These are phyloP conservation scores for Pterocarpus santalinus DNA, from an alignment of 306 rosid genomes.

Conservation along the genomic window DNA sequence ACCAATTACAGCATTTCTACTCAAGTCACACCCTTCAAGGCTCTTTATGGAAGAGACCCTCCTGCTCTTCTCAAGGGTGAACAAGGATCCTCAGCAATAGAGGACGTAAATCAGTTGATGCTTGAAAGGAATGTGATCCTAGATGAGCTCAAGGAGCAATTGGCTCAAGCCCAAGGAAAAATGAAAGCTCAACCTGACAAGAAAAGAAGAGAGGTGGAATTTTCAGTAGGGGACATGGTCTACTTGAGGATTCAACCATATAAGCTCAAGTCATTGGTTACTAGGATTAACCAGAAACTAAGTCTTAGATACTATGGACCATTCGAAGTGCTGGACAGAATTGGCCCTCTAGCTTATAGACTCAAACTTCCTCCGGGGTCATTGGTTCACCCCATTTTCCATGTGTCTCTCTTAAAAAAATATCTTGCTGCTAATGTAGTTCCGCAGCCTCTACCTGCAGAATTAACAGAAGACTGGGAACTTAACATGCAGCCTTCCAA, in stretches of 20 bases:
- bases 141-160: no score
- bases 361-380: background rate
- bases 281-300: background rate
- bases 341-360: background rate
- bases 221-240: background rate
- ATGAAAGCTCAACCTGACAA: no score
- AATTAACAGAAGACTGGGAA: background rate
- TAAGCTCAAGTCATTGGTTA: background rate
- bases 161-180: no score
- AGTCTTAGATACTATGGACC: slow-evolving; percentile 10
- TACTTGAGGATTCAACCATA: background rate
- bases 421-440: no score
- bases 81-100: no score
- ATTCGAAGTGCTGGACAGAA: background rate
- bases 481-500: no score
- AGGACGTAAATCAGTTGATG: no score
- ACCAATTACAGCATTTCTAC: no score
- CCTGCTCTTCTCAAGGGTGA: no score
- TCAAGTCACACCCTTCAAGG: no score
- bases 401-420: background rate
- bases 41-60: no score
- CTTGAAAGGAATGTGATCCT: no score
- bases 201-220: background rate
- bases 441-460: background rate
- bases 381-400: background rate